Evolutionary conservation across 2,329 filamentous ascomycete species (phyloP).

Genomic region (Colletotrichum sp.): DNA sequence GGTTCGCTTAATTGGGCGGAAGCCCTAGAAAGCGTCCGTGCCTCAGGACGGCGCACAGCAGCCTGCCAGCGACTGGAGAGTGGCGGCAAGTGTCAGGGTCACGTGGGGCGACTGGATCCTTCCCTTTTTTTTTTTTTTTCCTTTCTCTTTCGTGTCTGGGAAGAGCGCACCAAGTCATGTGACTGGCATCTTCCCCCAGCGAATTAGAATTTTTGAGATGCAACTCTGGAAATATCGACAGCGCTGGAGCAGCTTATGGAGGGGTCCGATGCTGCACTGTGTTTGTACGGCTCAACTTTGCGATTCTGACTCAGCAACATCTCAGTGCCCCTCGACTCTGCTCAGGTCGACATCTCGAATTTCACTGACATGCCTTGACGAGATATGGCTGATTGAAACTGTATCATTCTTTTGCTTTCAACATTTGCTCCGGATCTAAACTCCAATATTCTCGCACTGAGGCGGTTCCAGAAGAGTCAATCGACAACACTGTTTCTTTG

Average conservation of each 20-base stretch:
- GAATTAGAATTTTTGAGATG: neutral
- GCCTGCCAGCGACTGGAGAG: neutral
- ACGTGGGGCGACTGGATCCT: neutral
- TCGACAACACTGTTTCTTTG: neutral
- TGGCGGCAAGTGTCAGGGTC: neutral
- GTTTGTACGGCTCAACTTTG: slow-evolving; percentile 1
- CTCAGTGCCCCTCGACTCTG: neutral
- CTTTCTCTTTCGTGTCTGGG: neutral
- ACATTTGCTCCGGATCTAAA: neutral
- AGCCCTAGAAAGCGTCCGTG: slow-evolving; percentile 42
- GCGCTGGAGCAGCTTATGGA: neutral
- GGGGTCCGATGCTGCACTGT: neutral
- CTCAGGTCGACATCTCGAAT: neutral
- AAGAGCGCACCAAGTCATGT: neutral
- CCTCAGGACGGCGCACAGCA: neutral
- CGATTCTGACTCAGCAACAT: neutral
- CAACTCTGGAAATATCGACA: neutral
- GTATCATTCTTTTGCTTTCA: rapidly evolving
- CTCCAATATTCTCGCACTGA: neutral
- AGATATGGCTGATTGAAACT: neutral
- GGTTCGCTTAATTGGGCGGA: slow-evolving; percentile 48
- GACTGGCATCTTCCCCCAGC: neutral
- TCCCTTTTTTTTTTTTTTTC: neutral
- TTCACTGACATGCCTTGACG: neutral
- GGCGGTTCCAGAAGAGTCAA: neutral